These are phyloP conservation scores for Arabidopsis thaliana DNA, from an alignment of 345 rosid species.

Conservation along the genomic window TAIR10.1 NC_003076.8:4637501-4638000, in stretches of 20 bases:
- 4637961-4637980: constrained; percentile 88
- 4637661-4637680: constrained; percentile 88
- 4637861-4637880: constrained; percentile 81
- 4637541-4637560: constrained; percentile 52
- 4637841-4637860: constrained; percentile 59
- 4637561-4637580: constrained; percentile 82
- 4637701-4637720: constrained; percentile 58
- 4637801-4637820: constrained; percentile 87
- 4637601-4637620: constrained; percentile 56
- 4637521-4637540: constrained; percentile 34
- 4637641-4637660: constrained; percentile 82
- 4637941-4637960: constrained; percentile 95
- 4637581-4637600: constrained; percentile 85
- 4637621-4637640: constrained; percentile 50
- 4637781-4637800: constrained; percentile 81
- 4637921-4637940: constrained; percentile 87
- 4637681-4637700: constrained; percentile 81
- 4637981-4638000: constrained; percentile 95
- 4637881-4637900: constrained; percentile 86
- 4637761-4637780: constrained; percentile 75
- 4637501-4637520: constrained; percentile 30
- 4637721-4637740: constrained; percentile 52
- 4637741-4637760: constrained; percentile 60
- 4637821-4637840: constrained; percentile 64
- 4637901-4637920: constrained; percentile 90